Evolutionary conservation across 2,329 filamentous ascomycete genomes (phyloP), one percentile per base, ranked within the genome.

Genomic region (Neophaeococcomyces aloes): DNA sequence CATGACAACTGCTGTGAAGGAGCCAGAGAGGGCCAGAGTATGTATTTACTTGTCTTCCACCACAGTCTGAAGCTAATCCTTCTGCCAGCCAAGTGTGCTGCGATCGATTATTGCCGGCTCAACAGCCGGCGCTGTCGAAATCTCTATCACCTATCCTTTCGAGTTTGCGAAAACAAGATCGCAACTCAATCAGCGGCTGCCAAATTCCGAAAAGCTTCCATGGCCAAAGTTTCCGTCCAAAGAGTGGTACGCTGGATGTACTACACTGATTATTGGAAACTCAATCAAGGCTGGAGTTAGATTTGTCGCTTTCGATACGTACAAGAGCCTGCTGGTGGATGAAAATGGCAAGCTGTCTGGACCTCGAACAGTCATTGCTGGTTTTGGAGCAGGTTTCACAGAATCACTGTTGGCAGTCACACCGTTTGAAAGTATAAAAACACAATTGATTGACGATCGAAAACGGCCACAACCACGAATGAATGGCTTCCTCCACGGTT

Each of bases 191-290:
- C 79, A 82, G 54, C 78, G 81, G 56, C 72, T 96, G 57, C 72
- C 83, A 38, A 80, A 83, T 44, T 82, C 81, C 36, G 72, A 93
- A 70, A 95, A 94, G 69, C 75, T 95, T 23, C 87, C 89, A 42
- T 95, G 86, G 84, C 91, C 91, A 33, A 85, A 86, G 8, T 96
- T 96, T 59, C 91, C 91, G 6, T 55, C 53, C 38, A 72, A 68
- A 56, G 86, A 94, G 64, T 98, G 91, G 91, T 98, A 98, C 64
- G 89, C 91, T 10, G 91, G 91, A 29, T 98, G 91, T 69, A 96
- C 91, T 36, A 96, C 91, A 21, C 68, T 95, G 61, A 94, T 98
- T 47, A 86, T 96, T 54, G 91, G 91, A 48, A 98, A 98, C 67
- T 93, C 87, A 42, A 74, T 91, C 61, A 98, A 98, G 70, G 91